Evolutionary conservation across 2,329 filamentous ascomycete genomes (phyloP).

Genomic region (Ascochyta viciae-villosae): DNA sequence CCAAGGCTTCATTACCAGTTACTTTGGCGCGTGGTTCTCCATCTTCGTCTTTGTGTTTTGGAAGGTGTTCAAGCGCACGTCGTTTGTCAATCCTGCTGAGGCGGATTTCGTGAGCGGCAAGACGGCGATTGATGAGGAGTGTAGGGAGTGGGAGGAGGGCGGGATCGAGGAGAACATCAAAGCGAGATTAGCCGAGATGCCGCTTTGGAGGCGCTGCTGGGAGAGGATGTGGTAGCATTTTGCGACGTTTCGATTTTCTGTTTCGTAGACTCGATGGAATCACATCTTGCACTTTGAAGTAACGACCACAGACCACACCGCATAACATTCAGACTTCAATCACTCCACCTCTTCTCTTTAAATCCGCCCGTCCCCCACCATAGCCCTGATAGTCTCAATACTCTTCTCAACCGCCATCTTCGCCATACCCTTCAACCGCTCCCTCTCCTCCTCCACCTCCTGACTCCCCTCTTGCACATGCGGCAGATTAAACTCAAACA

Average conservation of each 20-base stretch:
- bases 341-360: not conserved
- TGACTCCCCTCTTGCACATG: constrained; percentile 46
- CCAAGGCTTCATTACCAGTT: constrained; percentile 56
- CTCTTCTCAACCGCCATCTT: constrained; percentile 53
- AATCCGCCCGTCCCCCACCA: constrained; percentile 51
- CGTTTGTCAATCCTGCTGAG: constrained; percentile 46
- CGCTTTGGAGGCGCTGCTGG: constrained; percentile 13
- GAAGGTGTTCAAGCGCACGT: constrained; percentile 69
- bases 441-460: constrained; percentile 39
- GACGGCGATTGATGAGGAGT: constrained; percentile 50
- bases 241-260: no score
- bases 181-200: constrained; percentile 14
- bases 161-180: constrained; percentile 14
- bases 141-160: constrained; percentile 36
- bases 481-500: constrained; percentile 52
- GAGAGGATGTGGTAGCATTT: constrained; percentile 16
- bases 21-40: constrained; percentile 48
- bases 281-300: no score
- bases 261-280: no score
- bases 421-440: constrained; percentile 41
- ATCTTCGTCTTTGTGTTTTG: constrained; percentile 60
- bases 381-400: constrained; percentile 53
- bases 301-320: no score
- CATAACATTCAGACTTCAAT: no score
- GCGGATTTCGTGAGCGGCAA: constrained; percentile 54